A percentile compares a stretch with the other conserved stretches of the same genome.
These are phyloP conservation scores for Cryptococcus jaspeensis DNA, from an alignment of 1,284 basidiomycete species.

Conservation along the genomic window DNA sequence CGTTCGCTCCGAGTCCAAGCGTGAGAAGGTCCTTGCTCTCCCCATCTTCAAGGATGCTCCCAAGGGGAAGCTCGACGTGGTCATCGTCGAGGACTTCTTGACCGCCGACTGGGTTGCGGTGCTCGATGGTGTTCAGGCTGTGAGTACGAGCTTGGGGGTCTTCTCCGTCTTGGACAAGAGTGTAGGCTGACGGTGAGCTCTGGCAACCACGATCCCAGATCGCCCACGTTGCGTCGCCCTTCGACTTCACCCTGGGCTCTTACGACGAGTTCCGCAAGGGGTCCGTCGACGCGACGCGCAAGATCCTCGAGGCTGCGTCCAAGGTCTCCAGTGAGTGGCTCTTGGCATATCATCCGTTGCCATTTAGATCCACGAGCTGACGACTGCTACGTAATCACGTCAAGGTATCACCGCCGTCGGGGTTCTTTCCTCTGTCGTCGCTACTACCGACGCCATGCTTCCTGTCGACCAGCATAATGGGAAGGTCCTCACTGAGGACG, in stretches of 20 bases:
- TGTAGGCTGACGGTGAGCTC: neutral
- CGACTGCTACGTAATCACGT: no score
- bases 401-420: conserved; percentile 51
- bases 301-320: conserved; percentile 47
- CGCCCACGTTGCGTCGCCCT: conserved; percentile 25
- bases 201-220: conserved; percentile 9
- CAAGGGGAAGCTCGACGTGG: conserved; percentile 31
- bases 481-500: conserved; percentile 36
- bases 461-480: conserved; percentile 18
- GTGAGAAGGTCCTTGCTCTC: conserved; percentile 28
- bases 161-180: neutral
- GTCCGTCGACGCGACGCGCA: conserved; percentile 54
- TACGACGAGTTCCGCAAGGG: conserved; percentile 51
- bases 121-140: conserved; percentile 28
- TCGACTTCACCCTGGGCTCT: conserved; percentile 22
- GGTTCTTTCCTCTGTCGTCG: conserved; percentile 53
- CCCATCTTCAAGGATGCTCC: conserved; percentile 12
- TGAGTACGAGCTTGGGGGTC: conserved; percentile 18
- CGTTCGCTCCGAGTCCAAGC: conserved; percentile 46
- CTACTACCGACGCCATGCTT: conserved; percentile 24
- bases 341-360: no score
- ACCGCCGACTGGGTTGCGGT: conserved; percentile 45
- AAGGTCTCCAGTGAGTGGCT: conserved; percentile 34
- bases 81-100: conserved; percentile 33
- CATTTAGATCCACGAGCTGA: no score